Evolutionary conservation across 1,139 yeast genomes (phyloP).

Genomic region (Nadsonia commutata): DNA sequence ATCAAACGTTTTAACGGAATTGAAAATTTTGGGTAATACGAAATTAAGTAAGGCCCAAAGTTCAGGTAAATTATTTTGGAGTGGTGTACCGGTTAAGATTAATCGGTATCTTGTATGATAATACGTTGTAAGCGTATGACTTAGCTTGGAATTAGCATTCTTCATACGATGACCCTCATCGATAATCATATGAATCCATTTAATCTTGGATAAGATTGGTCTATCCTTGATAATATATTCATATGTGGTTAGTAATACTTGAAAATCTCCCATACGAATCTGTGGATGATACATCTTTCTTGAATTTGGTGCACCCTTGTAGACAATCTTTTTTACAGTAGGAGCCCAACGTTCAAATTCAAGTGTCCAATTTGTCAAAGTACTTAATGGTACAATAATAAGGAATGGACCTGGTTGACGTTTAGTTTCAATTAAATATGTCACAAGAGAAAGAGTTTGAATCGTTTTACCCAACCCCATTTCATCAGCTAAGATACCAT

Average conservation of each 20-base stretch:
- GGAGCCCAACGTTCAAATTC: conserved; percentile 97
- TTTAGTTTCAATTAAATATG: conserved; percentile 59
- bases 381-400: conserved; percentile 88
- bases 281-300: conserved; percentile 65
- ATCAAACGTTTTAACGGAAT: conserved; percentile 94
- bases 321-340: conserved; percentile 25
- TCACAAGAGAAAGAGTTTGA: conserved; percentile 64
- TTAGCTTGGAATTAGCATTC: conserved; percentile 76
- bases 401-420: conserved; percentile 45
- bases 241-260: conserved; percentile 71
- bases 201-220: conserved; percentile 57
- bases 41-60: conserved; percentile 92
- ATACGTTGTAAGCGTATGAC: conserved; percentile 66
- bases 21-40: conserved; percentile 89
- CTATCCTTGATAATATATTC: conserved; percentile 72
- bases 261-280: conserved; percentile 67
- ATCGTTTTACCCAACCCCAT: conserved; percentile 88
- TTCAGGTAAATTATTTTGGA: conserved; percentile 92
- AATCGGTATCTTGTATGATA: conserved; percentile 75
- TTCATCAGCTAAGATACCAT: conserved; percentile 91
- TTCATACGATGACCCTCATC: conserved; percentile 99
- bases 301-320: conserved; percentile 57
- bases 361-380: conserved; percentile 89
- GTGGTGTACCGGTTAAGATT: conserved; percentile 93
- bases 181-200: conserved; percentile 93